These are phyloP conservation scores for Tylopilus rubrobrunneus DNA, from an alignment of 768 basidiomycete species.

Conservation along the genomic window DNA sequence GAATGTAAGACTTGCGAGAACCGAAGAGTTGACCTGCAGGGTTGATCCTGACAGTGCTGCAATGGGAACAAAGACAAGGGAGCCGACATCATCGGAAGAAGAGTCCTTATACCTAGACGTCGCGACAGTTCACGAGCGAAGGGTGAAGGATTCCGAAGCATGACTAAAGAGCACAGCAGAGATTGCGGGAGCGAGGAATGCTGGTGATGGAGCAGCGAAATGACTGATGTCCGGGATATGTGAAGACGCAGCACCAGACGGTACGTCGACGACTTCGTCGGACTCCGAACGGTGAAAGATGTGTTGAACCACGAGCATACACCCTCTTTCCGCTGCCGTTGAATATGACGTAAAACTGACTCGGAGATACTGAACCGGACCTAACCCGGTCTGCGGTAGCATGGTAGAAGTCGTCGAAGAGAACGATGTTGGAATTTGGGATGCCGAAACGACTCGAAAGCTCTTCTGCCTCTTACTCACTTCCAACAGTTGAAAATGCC, in stretches of 20 bases:
- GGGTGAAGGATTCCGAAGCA: conserved; percentile 9
- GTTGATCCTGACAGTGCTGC: conserved; percentile 16
- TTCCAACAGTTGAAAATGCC: conserved; percentile 21
- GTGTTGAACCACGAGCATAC: conserved; percentile 15
- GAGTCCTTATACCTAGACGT: conserved; percentile 10
- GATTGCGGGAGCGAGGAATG: conserved; percentile 15
- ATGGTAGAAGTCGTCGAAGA: conserved; percentile 10
- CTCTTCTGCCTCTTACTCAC: conserved; percentile 9
- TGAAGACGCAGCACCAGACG: conserved; percentile 13
- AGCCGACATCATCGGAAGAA: conserved; percentile 2
- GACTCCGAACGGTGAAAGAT: conserved; percentile 24
- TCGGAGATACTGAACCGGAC: conserved; percentile 9
- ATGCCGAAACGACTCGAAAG: conserved; percentile 14
- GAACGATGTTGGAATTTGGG: conserved; percentile 6
- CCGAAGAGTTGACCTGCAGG: conserved; percentile 28
- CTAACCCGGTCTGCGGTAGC: conserved; percentile 10
- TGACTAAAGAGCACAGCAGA: conserved; percentile 20
- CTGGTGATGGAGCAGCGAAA: conserved; percentile 17
- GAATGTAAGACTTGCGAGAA: conserved; percentile 24
- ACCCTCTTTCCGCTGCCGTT: conserved; percentile 15
- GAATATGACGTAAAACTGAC: conserved; percentile 24
- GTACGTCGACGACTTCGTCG: conserved; percentile 12
- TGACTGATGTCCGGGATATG: conserved; percentile 21
- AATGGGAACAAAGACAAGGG: conserved; percentile 16
- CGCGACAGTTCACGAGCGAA: conserved; percentile 6